Evolutionary conservation across 371 early-diverging fungal genomes (phyloP).

Genomic region (Actinomortierella ambigua): DNA sequence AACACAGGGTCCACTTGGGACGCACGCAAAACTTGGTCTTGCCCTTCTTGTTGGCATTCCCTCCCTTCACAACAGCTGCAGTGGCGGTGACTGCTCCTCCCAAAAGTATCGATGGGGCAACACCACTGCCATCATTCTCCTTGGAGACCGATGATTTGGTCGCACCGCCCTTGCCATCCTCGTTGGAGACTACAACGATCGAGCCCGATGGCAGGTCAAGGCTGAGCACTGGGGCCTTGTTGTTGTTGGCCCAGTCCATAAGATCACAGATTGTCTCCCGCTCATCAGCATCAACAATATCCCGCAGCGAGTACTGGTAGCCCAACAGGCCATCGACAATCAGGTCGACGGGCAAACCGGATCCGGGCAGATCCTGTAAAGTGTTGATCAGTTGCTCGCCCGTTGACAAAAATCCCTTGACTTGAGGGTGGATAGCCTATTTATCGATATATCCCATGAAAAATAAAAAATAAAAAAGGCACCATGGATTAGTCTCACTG

Average conservation of each 20-base stretch:
- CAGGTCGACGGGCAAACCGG: conserved; percentile 72
- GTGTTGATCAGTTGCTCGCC: conserved; percentile 32
- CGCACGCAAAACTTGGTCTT: conserved; percentile 51
- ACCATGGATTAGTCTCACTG: too few relatives aligned
- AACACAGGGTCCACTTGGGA: conserved; percentile 76
- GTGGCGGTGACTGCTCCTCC: neutral
- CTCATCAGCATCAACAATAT: conserved; percentile 58
- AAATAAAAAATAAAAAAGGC: neutral
- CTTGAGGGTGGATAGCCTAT: conserved; percentile 28
- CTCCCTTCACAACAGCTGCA: neutral
- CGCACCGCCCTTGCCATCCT: neutral
- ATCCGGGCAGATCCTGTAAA: conserved; percentile 53
- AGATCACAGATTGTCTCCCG: conserved; percentile 54
- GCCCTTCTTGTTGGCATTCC: conserved; percentile 10
- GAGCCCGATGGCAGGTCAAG: conserved; percentile 77
- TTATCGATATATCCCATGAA: neutral
- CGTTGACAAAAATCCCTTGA: conserved; percentile 25
- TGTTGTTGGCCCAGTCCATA: conserved; percentile 79
- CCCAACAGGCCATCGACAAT: conserved; percentile 83
- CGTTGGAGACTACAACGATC: conserved; percentile 27
- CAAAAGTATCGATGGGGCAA: neutral
- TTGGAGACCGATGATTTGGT: neutral
- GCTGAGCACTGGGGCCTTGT: conserved; percentile 72
- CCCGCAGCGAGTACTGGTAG: conserved; percentile 59
- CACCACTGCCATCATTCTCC: neutral